Evolutionary conservation across 331 rosid genomes (phyloP).

Genomic region (Rhamnella rubrinervis): DNA sequence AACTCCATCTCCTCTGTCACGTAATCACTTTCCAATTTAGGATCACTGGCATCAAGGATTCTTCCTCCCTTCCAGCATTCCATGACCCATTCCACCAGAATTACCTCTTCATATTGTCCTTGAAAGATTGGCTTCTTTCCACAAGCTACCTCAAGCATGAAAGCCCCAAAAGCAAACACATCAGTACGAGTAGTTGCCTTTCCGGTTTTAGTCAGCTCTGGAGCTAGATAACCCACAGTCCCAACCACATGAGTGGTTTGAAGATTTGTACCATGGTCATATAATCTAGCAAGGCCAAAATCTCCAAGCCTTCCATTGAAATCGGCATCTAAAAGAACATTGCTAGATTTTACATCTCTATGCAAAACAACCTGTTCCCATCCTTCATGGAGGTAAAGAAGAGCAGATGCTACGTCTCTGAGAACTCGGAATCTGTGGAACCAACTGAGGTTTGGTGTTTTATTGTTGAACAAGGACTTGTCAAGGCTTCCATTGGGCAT

Average conservation of each 20-base stretch:
- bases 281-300: slow-evolving; percentile 3
- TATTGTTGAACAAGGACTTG: slow-evolving; percentile 3
- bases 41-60: slow-evolving; percentile 26
- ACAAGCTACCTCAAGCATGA: slow-evolving; percentile 33
- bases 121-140: slow-evolving; percentile 30
- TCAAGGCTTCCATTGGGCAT: slow-evolving; percentile 38
- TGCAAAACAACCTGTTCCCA: slow-evolving; percentile 41
- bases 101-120: slow-evolving; percentile 7
- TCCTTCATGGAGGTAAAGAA: slow-evolving; percentile 33
- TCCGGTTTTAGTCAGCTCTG: slow-evolving; percentile 24
- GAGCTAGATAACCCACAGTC: slow-evolving; percentile 36
- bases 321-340: slow-evolving; percentile 6
- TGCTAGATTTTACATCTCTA: slow-evolving; percentile 30
- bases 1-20: slow-evolving; percentile 20
- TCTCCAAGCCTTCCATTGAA: slow-evolving; percentile 8
- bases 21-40: slow-evolving; percentile 11
- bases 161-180: slow-evolving; percentile 18
- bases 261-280: slow-evolving; percentile 28
- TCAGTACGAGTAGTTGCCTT: slow-evolving; percentile 26
- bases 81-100: slow-evolving; percentile 30
- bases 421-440: slow-evolving; percentile 15
- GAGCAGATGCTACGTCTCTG: slow-evolving; percentile 25
- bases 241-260: slow-evolving; percentile 31
- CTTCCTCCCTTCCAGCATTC: slow-evolving; percentile 5
- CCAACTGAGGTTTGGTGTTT: slow-evolving; percentile 22